These are phyloP conservation scores for Trametes versicolor DNA, from an alignment of 1,284 basidiomycete genomes.

Conservation along the genomic window DNA sequence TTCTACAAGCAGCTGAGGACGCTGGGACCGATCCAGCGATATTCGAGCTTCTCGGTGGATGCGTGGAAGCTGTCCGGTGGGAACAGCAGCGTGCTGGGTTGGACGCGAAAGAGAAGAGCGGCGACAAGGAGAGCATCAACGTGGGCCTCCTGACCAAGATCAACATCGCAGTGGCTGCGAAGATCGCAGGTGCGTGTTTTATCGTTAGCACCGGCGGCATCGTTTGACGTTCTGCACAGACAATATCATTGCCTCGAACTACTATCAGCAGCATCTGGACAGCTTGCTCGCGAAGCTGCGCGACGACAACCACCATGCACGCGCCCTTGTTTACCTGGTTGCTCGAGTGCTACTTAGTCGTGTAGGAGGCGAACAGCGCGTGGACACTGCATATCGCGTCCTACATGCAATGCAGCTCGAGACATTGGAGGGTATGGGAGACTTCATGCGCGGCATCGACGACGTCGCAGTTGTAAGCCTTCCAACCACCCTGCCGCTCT, in stretches of 20 bases:
- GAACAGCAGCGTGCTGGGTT: conserved; percentile 40
- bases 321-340: conserved; percentile 68
- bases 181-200: conserved; percentile 68
- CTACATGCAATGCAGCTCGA: conserved; percentile 58
- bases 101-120: conserved; percentile 46
- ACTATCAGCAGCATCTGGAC: conserved; percentile 51
- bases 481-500: neutral
- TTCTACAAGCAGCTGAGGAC: conserved; percentile 51
- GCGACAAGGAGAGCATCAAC: conserved; percentile 46
- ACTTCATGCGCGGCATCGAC: conserved; percentile 51
- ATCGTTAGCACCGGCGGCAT: conserved; percentile 2
- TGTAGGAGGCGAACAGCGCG: conserved; percentile 64
- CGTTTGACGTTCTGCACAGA: conserved; percentile 49
- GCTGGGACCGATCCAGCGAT: conserved; percentile 32
- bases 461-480: conserved; percentile 54
- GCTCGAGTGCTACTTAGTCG: conserved; percentile 62
- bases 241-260: conserved; percentile 64
- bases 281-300: conserved; percentile 59
- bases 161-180: conserved; percentile 62
- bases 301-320: conserved; percentile 59
- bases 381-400: conserved; percentile 61
- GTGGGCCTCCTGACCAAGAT: conserved; percentile 57
- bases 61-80: conserved; percentile 53
- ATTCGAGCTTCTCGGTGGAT: conserved; percentile 58
- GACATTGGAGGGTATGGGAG: conserved; percentile 55